Evolutionary conservation across 768 basidiomycete genomes (phyloP).

Genomic region (Trametopsis cervina): DNA sequence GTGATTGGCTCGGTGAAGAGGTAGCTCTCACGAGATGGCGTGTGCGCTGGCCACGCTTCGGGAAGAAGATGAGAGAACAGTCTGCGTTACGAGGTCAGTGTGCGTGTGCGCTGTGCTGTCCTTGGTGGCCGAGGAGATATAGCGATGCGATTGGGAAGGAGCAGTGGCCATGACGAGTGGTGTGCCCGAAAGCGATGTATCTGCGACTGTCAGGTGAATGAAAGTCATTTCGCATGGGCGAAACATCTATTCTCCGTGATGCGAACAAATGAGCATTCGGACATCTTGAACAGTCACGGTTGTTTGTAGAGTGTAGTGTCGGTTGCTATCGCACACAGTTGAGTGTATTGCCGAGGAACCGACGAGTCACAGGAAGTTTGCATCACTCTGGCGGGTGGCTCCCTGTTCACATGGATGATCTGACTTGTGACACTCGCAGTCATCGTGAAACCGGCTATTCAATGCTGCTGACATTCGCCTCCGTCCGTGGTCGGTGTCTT

Average conservation of each 20-base stretch:
- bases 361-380: neutral
- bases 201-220: neutral
- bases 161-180: neutral
- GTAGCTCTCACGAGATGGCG: neutral
- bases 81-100: no score
- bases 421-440: neutral
- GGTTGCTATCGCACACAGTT: neutral
- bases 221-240: neutral
- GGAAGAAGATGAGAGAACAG: no score
- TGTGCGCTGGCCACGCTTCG: neutral
- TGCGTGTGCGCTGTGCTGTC: neutral
- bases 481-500: no score
- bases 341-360: neutral
- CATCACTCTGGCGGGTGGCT: neutral
- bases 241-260: neutral
- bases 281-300: neutral
- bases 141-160: no score
- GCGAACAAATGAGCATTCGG: neutral
- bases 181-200: neutral
- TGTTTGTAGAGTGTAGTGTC: neutral
- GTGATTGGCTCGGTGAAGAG: neutral
- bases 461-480: no score
- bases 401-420: neutral
- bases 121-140: constrained; percentile 7
- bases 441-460: neutral